Evolutionary conservation across 139 green algal species (phyloP).

Genomic region (Micractinium conductrix): DNA sequence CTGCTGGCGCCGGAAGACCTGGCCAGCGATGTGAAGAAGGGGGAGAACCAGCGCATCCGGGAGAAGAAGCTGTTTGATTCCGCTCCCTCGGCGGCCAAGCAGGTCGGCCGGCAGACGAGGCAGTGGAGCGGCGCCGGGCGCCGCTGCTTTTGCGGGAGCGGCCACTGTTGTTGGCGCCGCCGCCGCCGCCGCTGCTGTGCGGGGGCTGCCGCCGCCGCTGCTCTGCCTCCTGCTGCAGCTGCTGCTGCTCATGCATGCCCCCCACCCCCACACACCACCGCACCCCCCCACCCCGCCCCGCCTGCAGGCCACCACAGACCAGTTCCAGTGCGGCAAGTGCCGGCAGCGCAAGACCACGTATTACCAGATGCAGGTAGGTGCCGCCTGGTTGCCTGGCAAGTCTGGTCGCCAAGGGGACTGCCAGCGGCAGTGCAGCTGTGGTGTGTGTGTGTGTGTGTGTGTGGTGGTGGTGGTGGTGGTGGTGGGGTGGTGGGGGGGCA

Average conservation of each 20-base stretch:
- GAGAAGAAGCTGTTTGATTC: constrained; percentile 84
- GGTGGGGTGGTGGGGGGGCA: no score
- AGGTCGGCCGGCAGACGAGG: no score
- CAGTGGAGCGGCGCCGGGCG: no score
- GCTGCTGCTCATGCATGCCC: no score
- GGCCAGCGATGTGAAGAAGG: constrained; percentile 76
- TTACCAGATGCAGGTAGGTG: constrained; percentile 81
- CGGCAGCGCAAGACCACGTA: constrained; percentile 83
- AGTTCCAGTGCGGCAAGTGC: constrained; percentile 95
- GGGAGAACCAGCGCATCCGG: constrained; percentile 87
- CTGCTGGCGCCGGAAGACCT: constrained; percentile 90
- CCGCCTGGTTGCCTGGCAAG: neutral
- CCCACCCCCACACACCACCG: neutral
- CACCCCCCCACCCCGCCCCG: neutral
- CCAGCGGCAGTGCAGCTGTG: no score
- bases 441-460: no score
- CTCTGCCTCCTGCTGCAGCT: no score
- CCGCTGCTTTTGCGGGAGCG: no score
- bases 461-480: neutral
- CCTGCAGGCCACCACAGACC: constrained; percentile 86
- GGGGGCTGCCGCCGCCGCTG: no score
- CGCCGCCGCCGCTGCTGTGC: no score
- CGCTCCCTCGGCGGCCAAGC: constrained; percentile 31
- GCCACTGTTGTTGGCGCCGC: no score
- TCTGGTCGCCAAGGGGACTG: no score